Evolutionary conservation across 495 filamentous ascomycete species (phyloP).

Genomic region (Bacidia rubella): DNA sequence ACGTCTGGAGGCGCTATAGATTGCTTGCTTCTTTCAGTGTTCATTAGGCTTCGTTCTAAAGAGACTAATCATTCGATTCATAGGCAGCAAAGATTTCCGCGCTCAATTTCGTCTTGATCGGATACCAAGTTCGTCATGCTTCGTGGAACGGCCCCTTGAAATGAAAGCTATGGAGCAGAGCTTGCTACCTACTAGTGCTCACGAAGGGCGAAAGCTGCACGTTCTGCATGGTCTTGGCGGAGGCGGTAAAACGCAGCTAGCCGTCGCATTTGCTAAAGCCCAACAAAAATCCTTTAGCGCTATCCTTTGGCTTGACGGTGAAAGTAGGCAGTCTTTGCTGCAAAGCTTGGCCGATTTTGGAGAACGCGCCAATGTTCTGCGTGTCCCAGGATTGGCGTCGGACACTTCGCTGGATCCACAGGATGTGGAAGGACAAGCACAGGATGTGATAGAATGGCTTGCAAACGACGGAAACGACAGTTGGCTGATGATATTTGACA

Average conservation of each 20-base stretch:
- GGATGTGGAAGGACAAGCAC: not conserved
- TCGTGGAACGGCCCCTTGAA: too few species aligned
- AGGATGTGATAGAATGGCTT: conserved; percentile 20
- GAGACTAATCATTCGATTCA: too few species aligned
- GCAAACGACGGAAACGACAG: conserved; percentile 18
- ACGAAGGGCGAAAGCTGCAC: too few species aligned
- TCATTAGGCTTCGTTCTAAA: too few species aligned
- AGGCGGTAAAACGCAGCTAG: conserved; percentile 33
- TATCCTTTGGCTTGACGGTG: conserved; percentile 24
- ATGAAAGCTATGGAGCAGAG: too few species aligned
- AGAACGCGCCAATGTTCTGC: not conserved
- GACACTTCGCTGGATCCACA: not conserved
- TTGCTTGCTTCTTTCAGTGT: too few species aligned
- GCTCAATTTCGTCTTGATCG: too few species aligned
- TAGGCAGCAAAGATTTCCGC: too few species aligned
- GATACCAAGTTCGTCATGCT: too few species aligned
- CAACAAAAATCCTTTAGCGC: conserved; percentile 21
- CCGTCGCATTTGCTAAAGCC: conserved; percentile 25
- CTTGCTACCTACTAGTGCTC: too few species aligned
- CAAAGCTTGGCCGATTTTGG: not conserved
- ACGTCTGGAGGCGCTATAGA: too few species aligned
- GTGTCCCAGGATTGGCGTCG: not conserved
- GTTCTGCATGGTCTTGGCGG: too few species aligned
- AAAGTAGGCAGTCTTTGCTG: conserved; percentile 10
- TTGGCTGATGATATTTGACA: conserved; percentile 32